These are phyloP conservation scores for Neocallimastix lanati DNA, from an alignment of 192 early-diverging fungal species.

Conservation along the genomic window DNA sequence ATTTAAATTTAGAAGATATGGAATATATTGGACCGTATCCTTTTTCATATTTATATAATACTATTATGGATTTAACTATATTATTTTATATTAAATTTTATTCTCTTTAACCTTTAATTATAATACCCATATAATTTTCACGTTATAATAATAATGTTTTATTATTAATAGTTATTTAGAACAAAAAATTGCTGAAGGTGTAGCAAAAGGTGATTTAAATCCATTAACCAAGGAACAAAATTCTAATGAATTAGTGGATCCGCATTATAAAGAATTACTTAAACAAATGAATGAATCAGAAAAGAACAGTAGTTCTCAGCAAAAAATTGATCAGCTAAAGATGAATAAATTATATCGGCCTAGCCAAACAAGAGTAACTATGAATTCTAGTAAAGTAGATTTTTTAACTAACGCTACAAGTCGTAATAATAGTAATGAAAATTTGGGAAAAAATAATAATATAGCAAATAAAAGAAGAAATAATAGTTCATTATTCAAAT, in stretches of 20 bases:
- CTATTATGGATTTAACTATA: too few species aligned
- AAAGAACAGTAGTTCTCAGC: not conserved
- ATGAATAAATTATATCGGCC: not conserved
- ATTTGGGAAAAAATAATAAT: not conserved
- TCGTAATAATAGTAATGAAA: not conserved
- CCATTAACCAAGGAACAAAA: slow-evolving; percentile 28
- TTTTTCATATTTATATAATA: slow-evolving; percentile 20
- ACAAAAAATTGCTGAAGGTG: slow-evolving; percentile 19
- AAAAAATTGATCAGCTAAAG: not conserved
- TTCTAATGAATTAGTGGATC: not conserved
- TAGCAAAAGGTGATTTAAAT: slow-evolving; percentile 42
- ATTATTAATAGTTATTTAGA: slow-evolving; percentile 20
- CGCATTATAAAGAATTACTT: not conserved
- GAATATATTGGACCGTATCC: slow-evolving; percentile 1
- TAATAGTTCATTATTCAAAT: not conserved
- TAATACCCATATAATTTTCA: too few species aligned
- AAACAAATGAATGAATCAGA: not conserved
- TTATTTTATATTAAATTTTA: too few species aligned
- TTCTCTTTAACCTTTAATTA: too few species aligned
- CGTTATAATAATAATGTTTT: too few species aligned
- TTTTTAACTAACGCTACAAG: not conserved
- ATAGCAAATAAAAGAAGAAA: not conserved
- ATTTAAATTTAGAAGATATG: not conserved
- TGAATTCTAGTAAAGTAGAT: not conserved
- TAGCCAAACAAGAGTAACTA: not conserved